Base-by-base conservation (phyloP, 306 rosid species). In the Rubus parviflorus region DNA sequence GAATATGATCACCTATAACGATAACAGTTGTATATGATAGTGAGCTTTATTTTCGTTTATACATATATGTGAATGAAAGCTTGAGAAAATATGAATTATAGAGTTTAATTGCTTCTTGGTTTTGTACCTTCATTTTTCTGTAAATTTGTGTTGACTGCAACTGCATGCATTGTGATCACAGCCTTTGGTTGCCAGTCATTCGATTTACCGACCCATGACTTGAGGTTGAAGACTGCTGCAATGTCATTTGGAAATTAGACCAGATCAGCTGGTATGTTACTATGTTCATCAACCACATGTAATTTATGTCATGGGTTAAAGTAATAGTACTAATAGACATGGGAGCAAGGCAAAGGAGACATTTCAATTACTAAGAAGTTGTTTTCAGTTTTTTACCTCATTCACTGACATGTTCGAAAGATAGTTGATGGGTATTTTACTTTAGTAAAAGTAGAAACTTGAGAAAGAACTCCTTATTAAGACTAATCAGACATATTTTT, bases 131-230 rank as follows among this genome's bases (percentile, higher is more conserved):
- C 97, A 72, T 92, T 95, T 71, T 85, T 90, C 88, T 95, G 99
- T 79, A 95, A 86, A 80, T 92, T 90, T 82, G 99, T 92, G 77
- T 92, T 90, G 79, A 95, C 99, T 22, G 97, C 97, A 80, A 95
- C 99, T 17, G 94, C 96, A 45, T 92, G 95, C 76, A 81, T 89
- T 80, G 94, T 85, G 73, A 91, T 82, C 86, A 79, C 87, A 70
- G 97, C 99, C 87, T 93, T 92, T 65, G 99, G 99, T 76, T 95
- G 99, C 99, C 97, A 95, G 79, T 95, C 97, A 57, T 79, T 81
- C 4, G 79, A 77, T 78, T 83, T 92, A 17, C 99, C 99, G 23
- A 82, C 79, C 97, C 99, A 92, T 57, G 97, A 79, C 60, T 90
- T 81, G 77, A 87, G 79, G 83, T 95, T 89, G 80, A 95, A 89